Conservation (phyloP, 2,329 filamentous ascomycete species). For the Colletotrichum spinosum region DNA sequence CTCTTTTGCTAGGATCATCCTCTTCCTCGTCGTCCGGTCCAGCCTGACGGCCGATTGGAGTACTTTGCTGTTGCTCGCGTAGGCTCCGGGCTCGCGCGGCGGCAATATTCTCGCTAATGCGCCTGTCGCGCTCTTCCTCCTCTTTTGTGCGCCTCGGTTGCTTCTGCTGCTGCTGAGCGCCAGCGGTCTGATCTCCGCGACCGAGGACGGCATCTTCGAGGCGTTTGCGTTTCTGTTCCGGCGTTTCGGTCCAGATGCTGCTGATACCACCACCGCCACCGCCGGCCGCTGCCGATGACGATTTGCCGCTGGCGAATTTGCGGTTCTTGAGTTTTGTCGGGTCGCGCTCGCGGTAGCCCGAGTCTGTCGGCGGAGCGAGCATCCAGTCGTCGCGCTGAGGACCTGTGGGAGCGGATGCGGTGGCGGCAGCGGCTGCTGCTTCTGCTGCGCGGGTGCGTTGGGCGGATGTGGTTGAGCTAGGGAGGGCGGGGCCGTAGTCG, state of each 20-base stretch:
- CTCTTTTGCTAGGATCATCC: slow-evolving; percentile 90
- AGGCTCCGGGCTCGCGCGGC: slow-evolving; percentile 68
- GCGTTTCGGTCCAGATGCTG: slow-evolving; percentile 91
- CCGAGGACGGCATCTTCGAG: slow-evolving; percentile 87
- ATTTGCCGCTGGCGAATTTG: slow-evolving; percentile 79
- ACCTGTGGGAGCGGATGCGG: slow-evolving; percentile 51
- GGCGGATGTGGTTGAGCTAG: slow-evolving; percentile 51
- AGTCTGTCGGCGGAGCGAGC: slow-evolving; percentile 73
- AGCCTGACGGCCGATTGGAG: slow-evolving; percentile 42
- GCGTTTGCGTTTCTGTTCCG: slow-evolving; percentile 85
- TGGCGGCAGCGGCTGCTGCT: slow-evolving; percentile 43
- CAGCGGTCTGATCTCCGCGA: slow-evolving; percentile 56
- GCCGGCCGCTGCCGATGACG: slow-evolving; percentile 41
- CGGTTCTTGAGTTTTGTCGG: slow-evolving; percentile 85
- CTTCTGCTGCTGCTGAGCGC: slow-evolving; percentile 54
- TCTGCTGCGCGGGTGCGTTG: slow-evolving; percentile 51
- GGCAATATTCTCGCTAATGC: slow-evolving; percentile 63
- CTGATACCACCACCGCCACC: slow-evolving; percentile 56
- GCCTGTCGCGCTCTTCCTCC: slow-evolving; percentile 65
- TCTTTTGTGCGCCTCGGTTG: slow-evolving; percentile 62
- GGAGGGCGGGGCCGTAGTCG: slow-evolving; percentile 71
- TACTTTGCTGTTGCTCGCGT: slow-evolving; percentile 65
- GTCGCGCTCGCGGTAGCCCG: slow-evolving; percentile 73
- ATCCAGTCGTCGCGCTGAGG: slow-evolving; percentile 87
- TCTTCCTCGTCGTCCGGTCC: slow-evolving; percentile 71